phyloP scores from a whole-genome alignment of 345 rosid species.

The Mercurialis annua region DNA sequence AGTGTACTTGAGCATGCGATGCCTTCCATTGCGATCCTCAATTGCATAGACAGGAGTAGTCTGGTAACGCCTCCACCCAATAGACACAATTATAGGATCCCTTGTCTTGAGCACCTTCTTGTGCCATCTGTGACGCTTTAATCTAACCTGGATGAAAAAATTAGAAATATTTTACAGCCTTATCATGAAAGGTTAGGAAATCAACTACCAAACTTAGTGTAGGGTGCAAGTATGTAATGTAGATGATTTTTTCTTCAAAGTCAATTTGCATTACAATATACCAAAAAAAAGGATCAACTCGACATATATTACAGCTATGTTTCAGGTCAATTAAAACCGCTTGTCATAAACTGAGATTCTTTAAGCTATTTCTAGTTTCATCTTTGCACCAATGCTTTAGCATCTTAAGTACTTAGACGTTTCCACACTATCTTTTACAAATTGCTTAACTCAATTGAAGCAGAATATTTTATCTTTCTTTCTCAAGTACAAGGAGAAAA shows the following conservation, averaged over 20 bases:
- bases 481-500: not conserved
- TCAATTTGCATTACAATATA: not conserved
- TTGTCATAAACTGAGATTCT: not conserved
- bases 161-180: constrained; percentile 1
- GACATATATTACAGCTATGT: not conserved
- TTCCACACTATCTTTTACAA: not conserved
- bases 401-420: not conserved
- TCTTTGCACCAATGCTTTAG: not conserved
- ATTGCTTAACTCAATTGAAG: not conserved
- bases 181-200: not conserved
- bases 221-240: not conserved
- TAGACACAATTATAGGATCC: constrained; percentile 84
- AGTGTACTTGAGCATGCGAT: constrained; percentile 93
- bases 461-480: not conserved
- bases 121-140: constrained; percentile 94
- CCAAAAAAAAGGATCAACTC: not conserved
- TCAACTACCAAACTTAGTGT: not conserved
- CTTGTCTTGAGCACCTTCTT: constrained; percentile 78
- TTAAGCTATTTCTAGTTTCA: not conserved
- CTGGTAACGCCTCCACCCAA: constrained; percentile 96
- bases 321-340: not conserved
- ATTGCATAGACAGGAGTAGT: constrained; percentile 79
- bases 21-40: constrained; percentile 83
- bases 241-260: not conserved
- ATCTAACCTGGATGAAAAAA: constrained; percentile 52